Evolutionary conservation across 495 filamentous ascomycete genomes (phyloP), one percentile per base, ranked within the genome.

Genomic region (Filosporella fistucella): DNA sequence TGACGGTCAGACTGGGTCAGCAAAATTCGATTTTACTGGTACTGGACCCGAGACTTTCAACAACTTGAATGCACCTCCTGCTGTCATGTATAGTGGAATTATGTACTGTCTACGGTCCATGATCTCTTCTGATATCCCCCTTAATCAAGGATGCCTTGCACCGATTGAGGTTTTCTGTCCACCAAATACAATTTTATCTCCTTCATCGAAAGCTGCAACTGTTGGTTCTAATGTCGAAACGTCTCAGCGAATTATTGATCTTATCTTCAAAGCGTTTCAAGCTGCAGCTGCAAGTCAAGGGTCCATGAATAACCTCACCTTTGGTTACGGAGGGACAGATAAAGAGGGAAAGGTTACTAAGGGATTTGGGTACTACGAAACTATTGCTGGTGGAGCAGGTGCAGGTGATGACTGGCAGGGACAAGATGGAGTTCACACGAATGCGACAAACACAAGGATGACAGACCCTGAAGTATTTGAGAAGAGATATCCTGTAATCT

Each of bases 401-500:
- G 83, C 83, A 0, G 82, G 81, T 0, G 71, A 77, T 8, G 69
- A 67, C 28, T 86, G 82, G 83, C 58, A 75, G 30, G 83, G 83
- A 32, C 77, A 79, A n/a, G 71, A 65, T 11, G 83, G 83, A 17
- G 77, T 86, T 17, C 83, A 86, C 48, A 81, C 78, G 5, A 80
- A 86, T 51, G 86, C 85, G 80, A 87, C 83, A 12, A 87, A 87
- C 52, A 87, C 83, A 1, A 75, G 83, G 0, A 87, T 86, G 54
- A 87, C 83, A 2, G 83, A 87, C 59, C 69, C 80, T 0, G 83
- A 87, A 47, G 36, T 40, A 35, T 75, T 87, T 32, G 83, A 87
- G 57, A 73, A 81, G 26, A 69, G 83, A 18, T 87, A 87, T 52
- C 83, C 83, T 1, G 78, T 80, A n/a, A 55, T 86, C 3, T 65